Evolutionary conservation across 192 early-diverging fungal genomes (phyloP).

Genomic region (Phlyctochytrium arcticum): DNA sequence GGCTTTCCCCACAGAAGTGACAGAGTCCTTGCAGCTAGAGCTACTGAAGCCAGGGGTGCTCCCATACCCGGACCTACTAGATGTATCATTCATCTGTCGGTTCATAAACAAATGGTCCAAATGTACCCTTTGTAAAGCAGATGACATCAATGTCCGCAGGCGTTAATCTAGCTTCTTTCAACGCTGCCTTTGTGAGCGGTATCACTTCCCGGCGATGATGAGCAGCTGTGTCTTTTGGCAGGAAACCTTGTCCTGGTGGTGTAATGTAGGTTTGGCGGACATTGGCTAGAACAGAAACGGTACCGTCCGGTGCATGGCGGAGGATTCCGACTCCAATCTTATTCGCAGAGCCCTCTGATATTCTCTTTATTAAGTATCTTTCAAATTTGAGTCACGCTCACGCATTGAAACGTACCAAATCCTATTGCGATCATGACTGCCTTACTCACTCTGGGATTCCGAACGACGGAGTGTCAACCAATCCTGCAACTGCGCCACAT

Average conservation of each 20-base stretch:
- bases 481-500: no score
- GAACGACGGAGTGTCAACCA: no score
- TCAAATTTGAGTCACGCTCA: not conserved
- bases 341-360: conserved; percentile 72
- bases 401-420: conserved; percentile 16
- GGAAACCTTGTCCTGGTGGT: conserved; percentile 92
- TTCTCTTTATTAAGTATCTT: no score
- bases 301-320: conserved; percentile 52
- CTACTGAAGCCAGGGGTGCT: conserved; percentile 86
- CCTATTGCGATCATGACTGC: conserved; percentile 24
- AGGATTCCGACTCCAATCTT: conserved; percentile 97
- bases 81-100: no score
- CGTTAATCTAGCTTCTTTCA: conserved; percentile 70
- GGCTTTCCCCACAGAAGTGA: conserved; percentile 89
- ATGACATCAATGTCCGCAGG: conserved; percentile 81
- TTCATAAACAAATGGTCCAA: no score
- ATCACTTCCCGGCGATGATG: conserved; percentile 85
- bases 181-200: conserved; percentile 67
- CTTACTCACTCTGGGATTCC: not conserved
- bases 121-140: conserved; percentile 86
- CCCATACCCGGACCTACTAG: conserved; percentile 92
- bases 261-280: conserved; percentile 92
- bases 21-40: conserved; percentile 88
- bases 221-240: conserved; percentile 87
- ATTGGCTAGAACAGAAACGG: conserved; percentile 78